Base-by-base conservation (phyloP, 139 green algal genomes). In the Medakamo hakoo region DNA sequence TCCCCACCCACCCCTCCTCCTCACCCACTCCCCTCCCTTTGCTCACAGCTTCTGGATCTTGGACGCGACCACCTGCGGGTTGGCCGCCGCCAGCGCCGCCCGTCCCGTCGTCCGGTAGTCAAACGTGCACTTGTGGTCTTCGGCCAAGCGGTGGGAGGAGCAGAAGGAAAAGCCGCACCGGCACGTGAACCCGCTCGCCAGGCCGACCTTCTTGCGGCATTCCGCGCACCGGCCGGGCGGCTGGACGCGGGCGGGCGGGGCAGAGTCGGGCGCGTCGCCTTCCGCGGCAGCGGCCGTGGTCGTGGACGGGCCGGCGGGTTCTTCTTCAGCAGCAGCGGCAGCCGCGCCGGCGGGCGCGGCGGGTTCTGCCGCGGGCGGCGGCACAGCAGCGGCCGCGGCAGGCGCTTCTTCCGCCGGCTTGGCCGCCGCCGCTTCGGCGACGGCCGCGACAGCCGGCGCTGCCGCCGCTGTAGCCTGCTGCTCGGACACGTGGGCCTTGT, bases 181-280 rank as follows among this genome's bases (percentile, higher is more conserved):
- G 82, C 88, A 95, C 68, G 85, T 85, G 77, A 95, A 95, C 30
- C 88, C 88, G 1, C 84, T 94, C 9, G 40, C 40, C 4, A 95
- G 74, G 2, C 88, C 88, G 18, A 95, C 73, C 56, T 32, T 19
- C 28, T 52, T 52, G 40, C 40, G 40, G 40, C 40, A 52, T 16
- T 52, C 40, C 9, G 16, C 9, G 40, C 40, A 52, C 9, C 40
- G 40, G 40, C 40, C 40, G 40, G 40, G 40, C 40, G 40, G 40
- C 40, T 52, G 40, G 40, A n/a, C 9, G 40, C 40, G 40, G 40
- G 40, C 40, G 40, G 40, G 9, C 40, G 40, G 40, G 40, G 40
- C n/a, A n/a, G n/a, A n/a, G n/a, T n/a, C n/a, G n/a, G n/a, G n/a
- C n/a, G n/a, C n/a, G n/a, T n/a, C n/a, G n/a, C n/a, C n/a, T n/a